A percentile compares a stretch with the other conserved stretches of the same genome.
Conservation (phyloP, 2,329 filamentous ascomycete genomes). For the Trichophyton rubrum region DNA sequence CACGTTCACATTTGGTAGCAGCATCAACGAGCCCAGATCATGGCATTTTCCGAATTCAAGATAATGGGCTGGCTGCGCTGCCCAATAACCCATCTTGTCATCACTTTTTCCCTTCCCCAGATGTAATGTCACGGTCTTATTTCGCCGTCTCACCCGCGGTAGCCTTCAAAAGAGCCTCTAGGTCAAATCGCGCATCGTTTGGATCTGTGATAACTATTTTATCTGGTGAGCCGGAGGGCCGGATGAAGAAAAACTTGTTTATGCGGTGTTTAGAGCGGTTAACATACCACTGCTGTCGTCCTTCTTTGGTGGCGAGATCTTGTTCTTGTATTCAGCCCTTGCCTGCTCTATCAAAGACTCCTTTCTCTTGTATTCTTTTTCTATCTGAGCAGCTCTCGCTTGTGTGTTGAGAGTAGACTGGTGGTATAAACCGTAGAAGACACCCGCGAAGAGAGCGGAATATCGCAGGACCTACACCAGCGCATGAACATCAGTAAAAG, state of each 20-base stretch:
- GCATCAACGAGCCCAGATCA: conserved; percentile 1
- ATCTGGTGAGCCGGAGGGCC: neutral
- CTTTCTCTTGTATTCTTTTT: conserved; percentile 84
- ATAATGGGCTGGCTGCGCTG: neutral
- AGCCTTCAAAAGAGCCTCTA: conserved; percentile 68
- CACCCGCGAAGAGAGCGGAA: conserved; percentile 78
- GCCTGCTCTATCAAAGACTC: conserved; percentile 82
- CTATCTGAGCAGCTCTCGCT: conserved; percentile 56
- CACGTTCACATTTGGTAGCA: conserved; percentile 12
- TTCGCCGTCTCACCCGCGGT: conserved; percentile 36
- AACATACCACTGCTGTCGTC: conserved; percentile 21
- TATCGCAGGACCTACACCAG: conserved; percentile 79
- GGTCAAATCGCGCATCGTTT: conserved; percentile 79
- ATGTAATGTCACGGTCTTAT: neutral
- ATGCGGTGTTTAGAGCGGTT: neutral
- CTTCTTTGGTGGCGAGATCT: conserved; percentile 43
- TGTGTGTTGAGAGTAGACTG: conserved; percentile 65
- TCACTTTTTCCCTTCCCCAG: neutral
- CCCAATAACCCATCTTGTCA: neutral
- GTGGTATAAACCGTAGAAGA: conserved; percentile 94
- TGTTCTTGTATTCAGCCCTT: conserved; percentile 80
- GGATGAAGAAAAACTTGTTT: neutral
- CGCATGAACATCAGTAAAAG: conserved; percentile 6
- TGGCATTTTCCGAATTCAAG: neutral
- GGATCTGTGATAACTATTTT: conserved; percentile 58